These are phyloP conservation scores for Bimuria novae-zelandiae DNA, from an alignment of 2,329 filamentous ascomycete genomes.

Conservation along the genomic window DNA sequence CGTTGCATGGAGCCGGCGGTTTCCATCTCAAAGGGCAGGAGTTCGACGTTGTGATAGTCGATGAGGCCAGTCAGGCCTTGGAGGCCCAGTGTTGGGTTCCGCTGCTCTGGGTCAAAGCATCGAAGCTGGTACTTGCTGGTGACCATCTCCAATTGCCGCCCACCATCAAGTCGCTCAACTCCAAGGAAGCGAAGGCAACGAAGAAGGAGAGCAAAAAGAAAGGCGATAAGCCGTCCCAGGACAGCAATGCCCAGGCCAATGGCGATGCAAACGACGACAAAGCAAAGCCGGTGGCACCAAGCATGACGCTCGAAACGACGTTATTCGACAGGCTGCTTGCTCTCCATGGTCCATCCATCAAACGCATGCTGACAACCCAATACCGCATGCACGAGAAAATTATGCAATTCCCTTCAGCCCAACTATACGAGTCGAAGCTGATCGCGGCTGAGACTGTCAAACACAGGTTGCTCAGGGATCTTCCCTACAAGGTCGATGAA, in stretches of 20 bases:
- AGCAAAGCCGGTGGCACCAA: constrained; percentile 27
- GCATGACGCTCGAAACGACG: constrained; percentile 78
- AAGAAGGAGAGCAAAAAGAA: constrained; percentile 42
- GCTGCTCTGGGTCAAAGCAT: constrained; percentile 69
- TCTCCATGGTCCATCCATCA: constrained; percentile 81
- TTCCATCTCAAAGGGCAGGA: constrained; percentile 76
- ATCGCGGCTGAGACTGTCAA: constrained; percentile 81
- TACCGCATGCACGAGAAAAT: constrained; percentile 98
- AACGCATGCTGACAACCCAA: constrained; percentile 93
- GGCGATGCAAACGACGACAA: constrained; percentile 41
- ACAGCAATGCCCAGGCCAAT: constrained; percentile 12
- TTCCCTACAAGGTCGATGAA: constrained; percentile 76
- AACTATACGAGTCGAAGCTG: constrained; percentile 82
- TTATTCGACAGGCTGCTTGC: constrained; percentile 87
- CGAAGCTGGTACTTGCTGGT: constrained; percentile 87
- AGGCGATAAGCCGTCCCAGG: constrained; percentile 48
- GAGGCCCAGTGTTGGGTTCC: constrained; percentile 98
- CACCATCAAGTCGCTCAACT: constrained; percentile 79
- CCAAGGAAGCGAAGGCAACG: constrained; percentile 43
- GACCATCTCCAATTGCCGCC: constrained; percentile 94
- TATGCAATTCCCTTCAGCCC: constrained; percentile 90
- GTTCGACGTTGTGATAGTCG: constrained; percentile 94
- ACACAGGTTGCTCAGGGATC: constrained; percentile 71
- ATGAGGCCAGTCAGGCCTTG: constrained; percentile 93
- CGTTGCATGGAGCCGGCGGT: constrained; percentile 88